phyloP scores from a whole-genome alignment of 1,284 basidiomycete species.

The Melampsora abietis-canadensis region DNA sequence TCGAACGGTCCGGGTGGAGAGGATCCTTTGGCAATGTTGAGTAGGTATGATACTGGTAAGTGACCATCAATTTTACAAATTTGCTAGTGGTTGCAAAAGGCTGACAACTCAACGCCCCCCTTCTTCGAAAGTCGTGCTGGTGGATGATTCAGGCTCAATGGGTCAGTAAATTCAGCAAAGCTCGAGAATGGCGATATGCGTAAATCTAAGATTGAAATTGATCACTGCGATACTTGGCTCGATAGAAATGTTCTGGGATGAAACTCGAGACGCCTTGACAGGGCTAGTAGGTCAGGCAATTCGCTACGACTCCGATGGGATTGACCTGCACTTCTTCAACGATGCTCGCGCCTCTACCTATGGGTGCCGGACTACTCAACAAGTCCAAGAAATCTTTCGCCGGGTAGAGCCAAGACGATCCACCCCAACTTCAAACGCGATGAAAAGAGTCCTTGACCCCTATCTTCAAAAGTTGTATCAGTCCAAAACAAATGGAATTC shows the following conservation, averaged over 20 bases:
- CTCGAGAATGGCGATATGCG: background rate
- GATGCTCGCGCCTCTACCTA: conserved; percentile 33
- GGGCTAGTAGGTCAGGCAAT: conserved; percentile 45
- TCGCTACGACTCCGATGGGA: conserved; percentile 47
- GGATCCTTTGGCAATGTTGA: conserved; percentile 46
- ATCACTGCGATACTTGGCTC: background rate
- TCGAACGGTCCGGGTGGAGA: conserved; percentile 37
- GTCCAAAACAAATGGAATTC: conserved; percentile 21
- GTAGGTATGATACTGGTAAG: conserved; percentile 46
- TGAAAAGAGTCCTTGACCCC: conserved; percentile 45
- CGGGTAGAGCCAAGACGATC: conserved; percentile 45
- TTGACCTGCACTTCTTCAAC: conserved; percentile 47
- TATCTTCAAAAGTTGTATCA: conserved; percentile 45
- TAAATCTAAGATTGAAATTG: background rate
- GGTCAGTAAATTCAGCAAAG: conserved; percentile 13
- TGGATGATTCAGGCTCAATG: conserved; percentile 47
- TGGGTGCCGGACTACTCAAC: conserved; percentile 38
- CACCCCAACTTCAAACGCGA: conserved; percentile 46
- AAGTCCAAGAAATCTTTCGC: conserved; percentile 44
- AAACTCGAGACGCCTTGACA: conserved; percentile 45
- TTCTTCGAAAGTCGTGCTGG: conserved; percentile 44
- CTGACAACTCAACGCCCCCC: too few relatives aligned
- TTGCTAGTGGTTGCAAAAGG: background rate
- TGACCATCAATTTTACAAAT: background rate
- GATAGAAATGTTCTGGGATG: conserved; percentile 49